Evolutionary conservation across 1,284 basidiomycete genomes (phyloP).

Genomic region (Exobasidium cylindrosporum): DNA sequence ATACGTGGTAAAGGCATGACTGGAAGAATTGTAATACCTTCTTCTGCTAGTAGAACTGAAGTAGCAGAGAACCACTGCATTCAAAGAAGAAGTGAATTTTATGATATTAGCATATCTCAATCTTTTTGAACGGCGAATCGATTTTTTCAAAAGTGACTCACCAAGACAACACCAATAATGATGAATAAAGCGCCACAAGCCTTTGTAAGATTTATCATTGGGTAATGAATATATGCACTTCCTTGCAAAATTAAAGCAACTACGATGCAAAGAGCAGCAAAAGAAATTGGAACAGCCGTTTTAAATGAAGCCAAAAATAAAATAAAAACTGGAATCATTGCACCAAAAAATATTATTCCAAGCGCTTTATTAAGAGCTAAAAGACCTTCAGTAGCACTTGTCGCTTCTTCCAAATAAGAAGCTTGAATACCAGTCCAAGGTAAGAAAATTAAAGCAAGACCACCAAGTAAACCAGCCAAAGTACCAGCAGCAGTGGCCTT

Average conservation of each 20-base stretch:
- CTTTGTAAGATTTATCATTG: slow-evolving; percentile 20
- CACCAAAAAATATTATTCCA: slow-evolving; percentile 26
- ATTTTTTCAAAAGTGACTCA: too few relatives aligned
- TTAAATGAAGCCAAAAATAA: slow-evolving; percentile 30
- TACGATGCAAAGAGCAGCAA: slow-evolving; percentile 25
- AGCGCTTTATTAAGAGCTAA: slow-evolving; percentile 24
- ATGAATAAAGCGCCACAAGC: slow-evolving; percentile 32
- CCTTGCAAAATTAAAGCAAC: slow-evolving; percentile 27
- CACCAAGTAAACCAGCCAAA: slow-evolving; percentile 28
- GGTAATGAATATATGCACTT: slow-evolving; percentile 20
- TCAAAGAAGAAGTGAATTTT: too few relatives aligned
- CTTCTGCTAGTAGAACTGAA: slow-evolving; percentile 31
- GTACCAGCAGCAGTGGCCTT: slow-evolving; percentile 26
- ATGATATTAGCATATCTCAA: too few relatives aligned
- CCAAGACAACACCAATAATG: slow-evolving; percentile 19
- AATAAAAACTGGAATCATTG: slow-evolving; percentile 38
- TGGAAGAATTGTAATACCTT: slow-evolving; percentile 29
- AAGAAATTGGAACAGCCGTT: slow-evolving; percentile 23
- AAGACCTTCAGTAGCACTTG: slow-evolving; percentile 15
- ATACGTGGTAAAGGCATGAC: slow-evolving; percentile 34
- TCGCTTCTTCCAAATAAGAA: slow-evolving; percentile 22
- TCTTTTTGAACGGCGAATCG: too few relatives aligned
- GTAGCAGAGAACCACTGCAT: slow-evolving; percentile 32
- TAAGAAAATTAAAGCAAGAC: slow-evolving; percentile 29
- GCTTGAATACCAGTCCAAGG: slow-evolving; percentile 38